A percentile compares a stretch with the other conserved stretches of the same genome.
Evolutionary conservation across 371 early-diverging fungal genomes (phyloP).

Genomic region (Mortierella sp.): DNA sequence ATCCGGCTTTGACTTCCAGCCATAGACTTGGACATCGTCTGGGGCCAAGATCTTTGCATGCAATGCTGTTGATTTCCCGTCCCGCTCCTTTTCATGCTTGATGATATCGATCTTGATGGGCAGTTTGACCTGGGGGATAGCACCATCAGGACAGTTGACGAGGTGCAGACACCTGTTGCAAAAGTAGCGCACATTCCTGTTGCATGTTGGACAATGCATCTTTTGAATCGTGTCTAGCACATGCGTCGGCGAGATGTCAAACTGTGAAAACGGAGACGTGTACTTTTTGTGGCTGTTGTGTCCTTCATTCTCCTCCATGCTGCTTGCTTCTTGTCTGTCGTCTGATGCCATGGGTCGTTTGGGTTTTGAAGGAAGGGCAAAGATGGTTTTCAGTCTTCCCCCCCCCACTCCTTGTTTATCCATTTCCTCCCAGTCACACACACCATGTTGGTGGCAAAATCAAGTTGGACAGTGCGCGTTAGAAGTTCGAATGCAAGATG

Average conservation of each 20-base stretch:
- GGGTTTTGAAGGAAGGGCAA: too few relatives aligned
- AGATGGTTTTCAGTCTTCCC: too few relatives aligned
- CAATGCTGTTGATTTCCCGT: constrained; percentile 88
- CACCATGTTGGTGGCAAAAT: too few relatives aligned
- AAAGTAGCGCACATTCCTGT: constrained; percentile 73
- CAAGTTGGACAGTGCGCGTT: too few relatives aligned
- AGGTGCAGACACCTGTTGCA: constrained; percentile 78
- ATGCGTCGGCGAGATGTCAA: constrained; percentile 46
- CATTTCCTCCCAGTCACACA: too few relatives aligned
- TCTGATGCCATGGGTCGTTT: too few relatives aligned
- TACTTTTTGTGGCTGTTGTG: constrained; percentile 19
- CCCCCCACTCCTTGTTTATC: too few relatives aligned
- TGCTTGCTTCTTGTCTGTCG: too few relatives aligned
- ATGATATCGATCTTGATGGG: constrained; percentile 84
- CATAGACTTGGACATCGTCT: constrained; percentile 71
- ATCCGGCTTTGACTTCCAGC: constrained; percentile 63
- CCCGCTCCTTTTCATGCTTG: constrained; percentile 81
- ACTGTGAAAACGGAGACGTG: constrained; percentile 35
- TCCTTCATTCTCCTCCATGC: too few relatives aligned
- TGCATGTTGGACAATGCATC: constrained; percentile 65
- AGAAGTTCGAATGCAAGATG: not conserved
- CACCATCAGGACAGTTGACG: constrained; percentile 59
- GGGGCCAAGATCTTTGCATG: constrained; percentile 88
- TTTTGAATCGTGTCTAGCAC: constrained; percentile 44
- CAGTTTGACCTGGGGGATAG: constrained; percentile 73